Evolutionary conservation across 805 yeast species (phyloP).

Genomic region (Zygoascus biomembranicola): DNA sequence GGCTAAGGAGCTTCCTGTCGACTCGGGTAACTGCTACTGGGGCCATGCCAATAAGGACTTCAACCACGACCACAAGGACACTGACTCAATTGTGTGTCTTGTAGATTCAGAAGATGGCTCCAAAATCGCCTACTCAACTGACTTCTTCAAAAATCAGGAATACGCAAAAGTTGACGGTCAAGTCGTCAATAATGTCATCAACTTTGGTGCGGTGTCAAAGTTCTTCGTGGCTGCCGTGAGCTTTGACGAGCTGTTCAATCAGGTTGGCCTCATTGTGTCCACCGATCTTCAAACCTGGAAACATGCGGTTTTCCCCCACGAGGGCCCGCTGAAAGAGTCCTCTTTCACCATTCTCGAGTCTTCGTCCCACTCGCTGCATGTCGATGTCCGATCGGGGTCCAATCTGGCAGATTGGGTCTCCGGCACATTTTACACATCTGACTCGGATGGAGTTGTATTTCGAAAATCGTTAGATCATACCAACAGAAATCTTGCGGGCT

Average conservation of each 20-base stretch:
- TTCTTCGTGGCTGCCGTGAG: constrained; percentile 31
- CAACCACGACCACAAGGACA: constrained; percentile 19
- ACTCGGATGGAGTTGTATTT: constrained; percentile 51
- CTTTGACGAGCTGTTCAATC: constrained; percentile 15
- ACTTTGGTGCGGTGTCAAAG: constrained; percentile 30
- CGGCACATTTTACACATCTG: constrained; percentile 28
- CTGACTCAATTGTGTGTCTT: constrained; percentile 37
- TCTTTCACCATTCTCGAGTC: constrained; percentile 32
- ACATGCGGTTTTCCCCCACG: constrained; percentile 28
- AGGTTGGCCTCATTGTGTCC: constrained; percentile 27
- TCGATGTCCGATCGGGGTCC: constrained; percentile 28
- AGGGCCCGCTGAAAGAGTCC: constrained; percentile 15
- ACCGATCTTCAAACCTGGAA: constrained; percentile 30
- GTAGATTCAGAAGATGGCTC: constrained; percentile 29
- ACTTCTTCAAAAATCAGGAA: constrained; percentile 36
- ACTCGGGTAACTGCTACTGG: constrained; percentile 23
- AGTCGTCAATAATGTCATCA: constrained; percentile 26
- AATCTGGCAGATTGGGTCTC: constrained; percentile 5
- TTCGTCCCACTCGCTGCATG: constrained; percentile 33
- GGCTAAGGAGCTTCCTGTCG: constrained; percentile 25
- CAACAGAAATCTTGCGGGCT: constrained; percentile 27
- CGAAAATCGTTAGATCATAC: constrained; percentile 33
- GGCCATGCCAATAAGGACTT: constrained; percentile 20
- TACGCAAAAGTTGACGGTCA: constrained; percentile 27
- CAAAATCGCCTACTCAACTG: constrained; percentile 34